Evolutionary conservation across 768 basidiomycete species (phyloP), one percentile per base, ranked within the genome.

Genomic region (Lactarius sp.): DNA sequence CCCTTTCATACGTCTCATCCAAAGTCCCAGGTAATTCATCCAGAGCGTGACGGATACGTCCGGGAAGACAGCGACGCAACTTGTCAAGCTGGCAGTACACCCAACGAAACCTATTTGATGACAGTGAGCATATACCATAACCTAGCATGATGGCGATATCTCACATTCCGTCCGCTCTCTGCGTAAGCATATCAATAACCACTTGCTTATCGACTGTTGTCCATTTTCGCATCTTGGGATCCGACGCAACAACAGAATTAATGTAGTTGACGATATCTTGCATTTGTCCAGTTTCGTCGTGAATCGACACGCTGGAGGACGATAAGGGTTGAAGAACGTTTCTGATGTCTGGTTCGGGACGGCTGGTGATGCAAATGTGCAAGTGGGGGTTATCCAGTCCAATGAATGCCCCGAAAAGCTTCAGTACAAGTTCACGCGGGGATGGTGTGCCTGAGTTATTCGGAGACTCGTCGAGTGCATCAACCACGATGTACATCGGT

Each of bases 21-120:
- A 52, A 41, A 0, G 49, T 44, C 10, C 12, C 41, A 5, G 59
- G 59, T 13, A 53, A 34, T 22, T 44, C 50, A 2, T 36, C 22
- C 6, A 51, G 49, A 14, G 22, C 49, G 2, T 1, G 22, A 1
- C 36, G 39, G 5, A 41, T 41, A 41, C 39, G 39, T 13, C 14
- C 12, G 12, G 39, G 39, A 41, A 41, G 12, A 41, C 39, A 41
- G 12, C 39, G 39, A 13, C 39, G 39, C 12, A 41, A 5, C 2
- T 41, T 41, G 39, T 47, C 46, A 3, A 56, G 18, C n/a, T 58
- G 56, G 9, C 44, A 58, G 44, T 14, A 56, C 27, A 56, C 56
- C 31, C 16, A 36, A 0, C n/a, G 34, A 22, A 49, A 58, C 56
- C 44, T 47, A 37, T 6, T 16, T 41, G 2, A 27, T 20, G 12